Evolutionary conservation across 345 rosid species (phyloP).

Genomic region (Corchorus capsularis): DNA sequence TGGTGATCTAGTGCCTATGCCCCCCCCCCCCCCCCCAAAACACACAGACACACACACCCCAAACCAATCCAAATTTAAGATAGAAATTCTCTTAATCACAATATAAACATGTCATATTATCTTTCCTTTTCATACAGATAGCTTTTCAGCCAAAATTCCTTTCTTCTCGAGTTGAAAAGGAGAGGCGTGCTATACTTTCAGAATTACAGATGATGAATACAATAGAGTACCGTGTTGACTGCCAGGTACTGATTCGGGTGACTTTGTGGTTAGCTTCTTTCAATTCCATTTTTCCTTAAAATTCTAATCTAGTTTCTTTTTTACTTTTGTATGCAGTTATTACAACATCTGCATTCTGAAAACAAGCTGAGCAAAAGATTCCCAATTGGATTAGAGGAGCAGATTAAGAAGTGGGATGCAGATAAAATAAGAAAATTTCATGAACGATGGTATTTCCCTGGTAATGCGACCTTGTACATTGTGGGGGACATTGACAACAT

Average conservation of each 20-base stretch:
- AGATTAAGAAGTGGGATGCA: conserved; percentile 98
- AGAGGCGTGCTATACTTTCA: conserved; percentile 97
- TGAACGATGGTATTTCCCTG: conserved; percentile 99
- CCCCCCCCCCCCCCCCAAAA: neutral
- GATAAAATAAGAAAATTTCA: conserved; percentile 98
- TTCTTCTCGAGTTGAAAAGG: conserved; percentile 95
- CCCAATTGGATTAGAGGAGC: conserved; percentile 98
- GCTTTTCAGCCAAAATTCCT: conserved; percentile 97
- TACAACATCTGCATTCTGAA: conserved; percentile 97
- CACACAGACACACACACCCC: neutral
- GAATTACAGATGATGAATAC: conserved; percentile 99
- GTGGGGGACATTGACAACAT: conserved; percentile 91
- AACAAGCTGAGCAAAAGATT: conserved; percentile 97
- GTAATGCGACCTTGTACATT: conserved; percentile 91
- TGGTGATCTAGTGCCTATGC: neutral
- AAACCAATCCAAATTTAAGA: neutral
- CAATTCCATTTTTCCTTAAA: conserved; percentile 16
- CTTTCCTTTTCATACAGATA: conserved; percentile 50
- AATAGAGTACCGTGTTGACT: conserved; percentile 98
- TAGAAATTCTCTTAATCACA: neutral
- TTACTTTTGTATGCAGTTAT: conserved; percentile 54
- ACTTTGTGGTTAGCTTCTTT: conserved; percentile 28
- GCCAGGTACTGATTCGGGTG: conserved; percentile 65
- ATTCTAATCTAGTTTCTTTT: conserved; percentile 8
- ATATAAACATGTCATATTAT: neutral